Base-by-base conservation (phyloP, 2,329 filamentous ascomycete species). In the Cladophialophora chaetospira region DNA sequence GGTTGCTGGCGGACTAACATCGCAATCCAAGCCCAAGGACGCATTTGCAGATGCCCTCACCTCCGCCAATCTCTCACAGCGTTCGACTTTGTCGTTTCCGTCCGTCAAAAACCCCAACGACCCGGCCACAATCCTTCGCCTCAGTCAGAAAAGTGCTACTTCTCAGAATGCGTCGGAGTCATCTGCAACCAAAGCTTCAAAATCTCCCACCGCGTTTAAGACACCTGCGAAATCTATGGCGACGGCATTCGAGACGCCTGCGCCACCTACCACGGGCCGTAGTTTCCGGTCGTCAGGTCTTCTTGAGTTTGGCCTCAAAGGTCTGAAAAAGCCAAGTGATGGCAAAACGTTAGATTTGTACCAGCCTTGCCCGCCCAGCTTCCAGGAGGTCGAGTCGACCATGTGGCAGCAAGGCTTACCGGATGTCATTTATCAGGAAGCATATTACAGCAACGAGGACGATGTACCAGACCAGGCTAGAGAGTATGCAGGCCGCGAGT, bases 401-500 rank as follows among this genome's bases (percentile, higher is more conserved):
- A 79, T 91, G 70, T 52, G 38, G 63, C 69, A 77, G n/a, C 72
- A 79, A 55, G 79, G 79, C 10, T 73, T 85, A 6, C 88, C 88
- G 0, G 79, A 86, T 56, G 81, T 88, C 11, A 81, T 97, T 46
- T 95, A 96, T 62, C 89, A 91, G 70, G 86, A 91, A 68, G 87
- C 92, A 0, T 92, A 87, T 67, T 97, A 96, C 69, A 89, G 91
- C 65, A 80, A 89, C 25, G 90, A 95, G 60, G 80, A 79, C 48
- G 94, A 97, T 72, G 88, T 97, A 0, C 91, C 92, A 10, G 81
- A 87, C 35, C 82, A 87, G 51, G 73, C 81, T 28, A 81, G 90
- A 51, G 91, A 96, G 71, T 97, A 96, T 73, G 93, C 89, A 5
- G 93, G 93, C 3, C 85, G 86, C 64, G 89, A 95, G 65, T 97